A percentile compares a stretch with the other conserved stretches of the same genome.
Conservation (phyloP, 2,329 filamentous ascomycete genomes). For the Penicillium olsonii region DNA sequence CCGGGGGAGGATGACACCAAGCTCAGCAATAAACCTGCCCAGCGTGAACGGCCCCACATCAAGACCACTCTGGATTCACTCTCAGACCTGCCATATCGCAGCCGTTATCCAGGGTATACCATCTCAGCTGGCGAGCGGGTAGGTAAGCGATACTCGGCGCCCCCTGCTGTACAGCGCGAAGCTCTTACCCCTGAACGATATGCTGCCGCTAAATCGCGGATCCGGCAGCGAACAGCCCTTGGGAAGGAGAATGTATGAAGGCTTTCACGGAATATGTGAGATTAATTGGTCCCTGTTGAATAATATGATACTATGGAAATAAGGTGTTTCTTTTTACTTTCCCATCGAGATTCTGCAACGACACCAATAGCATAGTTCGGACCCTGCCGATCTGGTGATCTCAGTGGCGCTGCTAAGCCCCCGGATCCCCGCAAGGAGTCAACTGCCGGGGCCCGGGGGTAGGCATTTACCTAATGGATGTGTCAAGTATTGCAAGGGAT, state of each 20-base stretch:
- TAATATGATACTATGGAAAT: constrained; percentile 4
- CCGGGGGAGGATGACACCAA: constrained; percentile 18
- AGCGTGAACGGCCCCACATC: constrained; percentile 26
- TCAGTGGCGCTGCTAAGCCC: background rate
- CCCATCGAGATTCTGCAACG: too few relatives aligned
- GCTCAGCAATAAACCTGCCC: constrained; percentile 17
- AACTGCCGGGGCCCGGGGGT: too few relatives aligned
- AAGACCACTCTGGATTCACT: constrained; percentile 34
- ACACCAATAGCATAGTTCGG: too few relatives aligned
- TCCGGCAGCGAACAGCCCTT: constrained; percentile 33
- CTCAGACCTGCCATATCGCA: constrained; percentile 20
- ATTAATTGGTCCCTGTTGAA: background rate
- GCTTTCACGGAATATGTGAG: background rate
- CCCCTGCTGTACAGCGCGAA: constrained; percentile 26
- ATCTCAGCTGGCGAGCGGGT: constrained; percentile 24
- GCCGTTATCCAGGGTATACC: constrained; percentile 18
- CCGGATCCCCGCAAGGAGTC: background rate
- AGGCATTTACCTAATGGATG: background rate
- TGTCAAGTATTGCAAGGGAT: background rate
- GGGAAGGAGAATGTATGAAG: constrained; percentile 35
- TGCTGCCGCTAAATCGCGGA: constrained; percentile 37
- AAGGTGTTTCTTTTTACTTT: too few relatives aligned
- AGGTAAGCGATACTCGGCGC: constrained; percentile 20
- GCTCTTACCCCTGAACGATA: constrained; percentile 34
- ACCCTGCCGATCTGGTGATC: background rate